Percentiles rank a stretch among this genome's conserved stretches.
phyloP scores from a whole-genome alignment of 2,329 filamentous ascomycete species.

The Aspergillus tanneri region DNA sequence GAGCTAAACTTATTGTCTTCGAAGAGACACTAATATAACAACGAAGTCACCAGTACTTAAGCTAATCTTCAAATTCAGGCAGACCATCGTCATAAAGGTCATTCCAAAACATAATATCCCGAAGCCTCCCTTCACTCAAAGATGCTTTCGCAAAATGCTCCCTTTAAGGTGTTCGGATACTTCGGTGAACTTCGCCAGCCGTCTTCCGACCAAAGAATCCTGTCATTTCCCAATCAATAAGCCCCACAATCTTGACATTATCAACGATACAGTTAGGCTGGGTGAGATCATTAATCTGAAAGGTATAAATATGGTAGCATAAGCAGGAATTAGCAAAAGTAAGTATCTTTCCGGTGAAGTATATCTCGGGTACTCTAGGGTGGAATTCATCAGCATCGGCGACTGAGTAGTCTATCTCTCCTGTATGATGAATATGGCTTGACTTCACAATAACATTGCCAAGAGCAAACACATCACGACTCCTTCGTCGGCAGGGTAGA shows the following conservation, averaged over 20 bases:
- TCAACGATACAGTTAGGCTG: conserved; percentile 41
- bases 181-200: conserved; percentile 23
- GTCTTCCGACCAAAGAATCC: conserved; percentile 36
- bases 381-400: conserved; percentile 44
- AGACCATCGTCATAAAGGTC: conserved; percentile 22
- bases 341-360: conserved; percentile 41
- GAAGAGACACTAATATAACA: no score
- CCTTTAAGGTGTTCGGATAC: conserved; percentile 20
- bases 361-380: conserved; percentile 41
- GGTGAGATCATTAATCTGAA: conserved; percentile 44
- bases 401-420: conserved; percentile 39
- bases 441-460: conserved; percentile 45
- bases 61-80: no score
- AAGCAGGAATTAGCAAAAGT: not conserved
- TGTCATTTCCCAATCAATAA: conserved; percentile 48
- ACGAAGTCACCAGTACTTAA: no score
- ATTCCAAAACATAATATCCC: conserved; percentile 20
- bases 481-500: conserved; percentile 38
- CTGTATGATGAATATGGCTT: conserved; percentile 31
- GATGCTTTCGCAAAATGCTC: conserved; percentile 24
- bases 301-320: conserved; percentile 7
- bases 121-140: conserved; percentile 16
- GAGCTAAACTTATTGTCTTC: no score
- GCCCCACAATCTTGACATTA: conserved; percentile 40
- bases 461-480: conserved; percentile 45